phyloP scores from a whole-genome alignment of 352 stramenopile species.

The Phytopythium ostracodes region DNA sequence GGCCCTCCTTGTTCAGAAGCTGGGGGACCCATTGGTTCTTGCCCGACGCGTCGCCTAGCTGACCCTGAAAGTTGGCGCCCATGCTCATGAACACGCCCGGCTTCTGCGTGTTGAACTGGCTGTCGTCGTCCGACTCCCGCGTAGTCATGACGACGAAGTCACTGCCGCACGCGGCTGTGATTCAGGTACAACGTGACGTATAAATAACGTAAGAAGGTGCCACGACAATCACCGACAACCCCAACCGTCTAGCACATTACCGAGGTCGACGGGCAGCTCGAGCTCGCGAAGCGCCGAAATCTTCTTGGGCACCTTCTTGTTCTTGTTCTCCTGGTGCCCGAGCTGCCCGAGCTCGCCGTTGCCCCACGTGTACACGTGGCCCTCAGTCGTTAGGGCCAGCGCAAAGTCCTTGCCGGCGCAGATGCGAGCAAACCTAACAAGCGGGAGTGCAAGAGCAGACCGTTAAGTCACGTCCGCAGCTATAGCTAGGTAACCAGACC shows the following conservation, averaged over 20 bases:
- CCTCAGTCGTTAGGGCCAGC: slow-evolving; percentile 45
- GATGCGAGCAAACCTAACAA: slow-evolving; percentile 50
- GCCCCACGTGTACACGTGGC: slow-evolving; percentile 78
- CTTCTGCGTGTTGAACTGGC: slow-evolving; percentile 73
- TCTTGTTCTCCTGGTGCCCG: slow-evolving; percentile 83
- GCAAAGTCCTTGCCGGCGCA: slow-evolving; percentile 57
- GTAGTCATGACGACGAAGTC: slow-evolving; percentile 79
- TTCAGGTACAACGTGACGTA: background rate
- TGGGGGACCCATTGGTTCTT: slow-evolving; percentile 85
- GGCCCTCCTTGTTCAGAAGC: slow-evolving; percentile 65
- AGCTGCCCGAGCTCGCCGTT: slow-evolving; percentile 74
- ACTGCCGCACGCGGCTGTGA: slow-evolving; percentile 45
- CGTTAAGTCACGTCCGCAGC: too few species aligned
- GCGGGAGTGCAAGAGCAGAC: background rate
- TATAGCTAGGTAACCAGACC: too few species aligned
- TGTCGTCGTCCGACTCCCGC: slow-evolving; percentile 53
- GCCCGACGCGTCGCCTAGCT: slow-evolving; percentile 59
- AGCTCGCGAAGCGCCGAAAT: slow-evolving; percentile 78
- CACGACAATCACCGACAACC: slow-evolving; percentile 1
- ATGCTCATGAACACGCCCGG: slow-evolving; percentile 81
- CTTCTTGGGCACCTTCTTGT: slow-evolving; percentile 84
- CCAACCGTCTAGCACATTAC: slow-evolving; percentile 19
- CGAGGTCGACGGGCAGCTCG: slow-evolving; percentile 63
- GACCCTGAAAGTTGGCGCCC: slow-evolving; percentile 65
- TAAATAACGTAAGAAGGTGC: slow-evolving; percentile 5